Conservation (phyloP, 495 filamentous ascomycete genomes). For the Chaetomium cochliodes region DNA sequence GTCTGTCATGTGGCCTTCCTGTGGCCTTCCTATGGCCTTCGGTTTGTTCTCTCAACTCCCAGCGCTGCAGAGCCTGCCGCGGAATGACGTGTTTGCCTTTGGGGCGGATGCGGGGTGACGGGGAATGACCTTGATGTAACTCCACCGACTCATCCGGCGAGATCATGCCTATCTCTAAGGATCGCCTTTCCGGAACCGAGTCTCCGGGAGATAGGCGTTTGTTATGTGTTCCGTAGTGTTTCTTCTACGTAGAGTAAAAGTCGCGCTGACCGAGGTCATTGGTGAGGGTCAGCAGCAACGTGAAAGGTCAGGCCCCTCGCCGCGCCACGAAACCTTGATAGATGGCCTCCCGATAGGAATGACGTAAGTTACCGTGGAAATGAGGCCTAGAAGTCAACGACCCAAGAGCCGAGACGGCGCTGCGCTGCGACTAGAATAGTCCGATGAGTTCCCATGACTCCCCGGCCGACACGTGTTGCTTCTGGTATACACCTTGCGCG, state of each 20-base stretch:
- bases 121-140: not conserved
- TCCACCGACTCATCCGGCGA: constrained; percentile 20
- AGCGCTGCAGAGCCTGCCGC: not conserved
- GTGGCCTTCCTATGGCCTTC: no score
- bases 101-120: not conserved
- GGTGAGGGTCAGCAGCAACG: constrained; percentile 13
- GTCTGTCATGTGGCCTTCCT: constrained; percentile 11
- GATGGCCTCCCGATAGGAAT: constrained; percentile 15
- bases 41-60: not conserved
- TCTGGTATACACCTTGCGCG: not conserved
- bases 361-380: constrained; percentile 4
- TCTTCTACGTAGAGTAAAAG: not conserved
- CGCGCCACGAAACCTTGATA: constrained; percentile 15
- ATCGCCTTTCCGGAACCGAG: not conserved
- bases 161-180: not conserved
- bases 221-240: not conserved
- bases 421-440: constrained; percentile 4
- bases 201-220: no score
- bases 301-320: constrained; percentile 11
- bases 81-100: constrained; percentile 7
- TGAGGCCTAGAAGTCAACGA: constrained; percentile 5
- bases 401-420: not conserved
- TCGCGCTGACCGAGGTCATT: constrained; percentile 19
- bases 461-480: constrained; percentile 7
- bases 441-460: constrained; percentile 4